These are phyloP conservation scores for Talaromyces proteolyticus DNA, from an alignment of 495 filamentous ascomycete species.

Conservation along the genomic window DNA sequence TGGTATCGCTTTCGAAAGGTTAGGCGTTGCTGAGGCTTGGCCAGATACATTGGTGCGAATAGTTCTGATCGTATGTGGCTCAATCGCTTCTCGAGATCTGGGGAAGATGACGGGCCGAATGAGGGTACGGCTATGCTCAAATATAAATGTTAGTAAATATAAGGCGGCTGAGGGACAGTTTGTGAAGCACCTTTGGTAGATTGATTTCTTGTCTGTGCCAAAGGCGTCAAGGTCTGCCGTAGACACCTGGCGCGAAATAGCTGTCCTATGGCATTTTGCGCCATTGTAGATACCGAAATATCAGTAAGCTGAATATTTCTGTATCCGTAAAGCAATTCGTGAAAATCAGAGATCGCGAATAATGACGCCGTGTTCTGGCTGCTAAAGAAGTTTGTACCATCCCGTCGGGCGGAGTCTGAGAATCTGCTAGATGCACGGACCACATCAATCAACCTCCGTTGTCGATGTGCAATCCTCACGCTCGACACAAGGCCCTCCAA, in stretches of 20 bases:
- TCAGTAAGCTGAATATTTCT: not conserved
- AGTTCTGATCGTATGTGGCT: slow-evolving; percentile 52
- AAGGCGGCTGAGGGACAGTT: too few species aligned
- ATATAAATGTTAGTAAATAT: slow-evolving; percentile 1
- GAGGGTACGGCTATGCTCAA: slow-evolving; percentile 34
- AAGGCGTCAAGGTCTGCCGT: slow-evolving; percentile 24
- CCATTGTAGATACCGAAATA: slow-evolving; percentile 24
- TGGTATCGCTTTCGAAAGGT: slow-evolving; percentile 47
- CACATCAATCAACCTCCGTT: slow-evolving; percentile 26
- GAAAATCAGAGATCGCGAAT: too few species aligned
- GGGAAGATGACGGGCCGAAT: slow-evolving; percentile 43
- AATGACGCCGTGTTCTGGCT: too few species aligned
- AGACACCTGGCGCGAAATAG: slow-evolving; percentile 30
- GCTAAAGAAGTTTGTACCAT: not conserved
- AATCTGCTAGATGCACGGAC: slow-evolving; percentile 32
- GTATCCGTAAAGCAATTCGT: too few species aligned
- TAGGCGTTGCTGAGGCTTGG: slow-evolving; percentile 44
- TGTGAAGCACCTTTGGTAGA: slow-evolving; percentile 35
- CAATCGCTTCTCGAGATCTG: slow-evolving; percentile 47
- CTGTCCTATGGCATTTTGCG: slow-evolving; percentile 32
- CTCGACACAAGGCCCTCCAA: not conserved
- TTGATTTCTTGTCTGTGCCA: slow-evolving; percentile 27
- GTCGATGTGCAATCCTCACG: slow-evolving; percentile 11
- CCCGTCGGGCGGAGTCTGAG: slow-evolving; percentile 17
- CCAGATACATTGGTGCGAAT: slow-evolving; percentile 59